Conservation (phyloP, 495 filamentous ascomycete genomes). For the Aspergillus nanangensis region DNA sequence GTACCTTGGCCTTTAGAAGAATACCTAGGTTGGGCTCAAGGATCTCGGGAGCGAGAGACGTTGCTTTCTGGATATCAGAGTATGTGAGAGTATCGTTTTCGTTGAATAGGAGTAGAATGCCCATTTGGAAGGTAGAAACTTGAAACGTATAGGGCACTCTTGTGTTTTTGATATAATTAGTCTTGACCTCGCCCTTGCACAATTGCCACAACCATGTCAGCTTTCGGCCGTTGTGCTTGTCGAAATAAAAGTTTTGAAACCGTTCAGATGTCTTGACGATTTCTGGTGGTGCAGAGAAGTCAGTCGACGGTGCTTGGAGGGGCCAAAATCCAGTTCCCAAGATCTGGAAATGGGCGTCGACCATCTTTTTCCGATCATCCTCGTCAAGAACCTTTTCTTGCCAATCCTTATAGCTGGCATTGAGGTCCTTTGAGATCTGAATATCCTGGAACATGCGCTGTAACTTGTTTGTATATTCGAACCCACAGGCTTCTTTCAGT, state of each 20-base stretch:
- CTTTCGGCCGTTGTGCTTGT: conserved; percentile 95
- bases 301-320: conserved; percentile 74
- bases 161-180: conserved; percentile 81
- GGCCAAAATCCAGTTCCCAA: conserved; percentile 98
- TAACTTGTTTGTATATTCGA: conserved; percentile 98
- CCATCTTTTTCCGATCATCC: conserved; percentile 51
- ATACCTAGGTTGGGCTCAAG: conserved; percentile 82
- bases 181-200: conserved; percentile 94
- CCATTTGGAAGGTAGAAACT: conserved; percentile 97
- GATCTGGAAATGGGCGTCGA: conserved; percentile 82
- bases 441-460: conserved; percentile 99
- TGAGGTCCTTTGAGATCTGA: conserved; percentile 96
- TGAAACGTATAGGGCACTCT: conserved; percentile 97
- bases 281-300: conserved; percentile 79
- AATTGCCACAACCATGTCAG: conserved; percentile 97
- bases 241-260: conserved; percentile 87
- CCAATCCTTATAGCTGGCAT: conserved; percentile 75
- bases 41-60: conserved; percentile 70
- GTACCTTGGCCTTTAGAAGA: conserved; percentile 85
- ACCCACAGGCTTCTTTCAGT: conserved; percentile 96
- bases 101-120: conserved; percentile 93
- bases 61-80: conserved; percentile 78
- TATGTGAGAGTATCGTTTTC: conserved; percentile 81
- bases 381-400: conserved; percentile 57
- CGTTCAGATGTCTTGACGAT: conserved; percentile 82